These are phyloP conservation scores for Podospora anserina DNA, from an alignment of 495 filamentous ascomycete species.

Conservation along the genomic window DNA sequence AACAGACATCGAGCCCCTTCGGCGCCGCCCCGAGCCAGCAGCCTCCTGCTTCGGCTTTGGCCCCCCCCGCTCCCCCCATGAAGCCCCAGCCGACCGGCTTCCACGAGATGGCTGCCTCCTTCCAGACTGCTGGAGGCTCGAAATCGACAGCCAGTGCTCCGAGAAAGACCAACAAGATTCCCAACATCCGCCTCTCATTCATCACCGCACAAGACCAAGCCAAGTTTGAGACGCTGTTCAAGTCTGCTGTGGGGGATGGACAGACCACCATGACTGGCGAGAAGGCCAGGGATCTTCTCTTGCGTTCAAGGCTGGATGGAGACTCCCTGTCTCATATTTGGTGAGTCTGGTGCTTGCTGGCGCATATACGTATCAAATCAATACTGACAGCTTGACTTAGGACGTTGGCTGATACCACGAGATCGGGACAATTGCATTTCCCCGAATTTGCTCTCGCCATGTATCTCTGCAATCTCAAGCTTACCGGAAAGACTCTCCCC, in stretches of 20 bases:
- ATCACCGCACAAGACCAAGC: constrained; percentile 94
- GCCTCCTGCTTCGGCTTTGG: constrained; percentile 31
- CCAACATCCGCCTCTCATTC: constrained; percentile 92
- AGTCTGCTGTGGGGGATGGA: constrained; percentile 83
- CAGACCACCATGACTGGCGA: constrained; percentile 86
- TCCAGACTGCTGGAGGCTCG: constrained; percentile 57
- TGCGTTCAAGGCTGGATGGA: constrained; percentile 83
- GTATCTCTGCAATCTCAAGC: constrained; percentile 95
- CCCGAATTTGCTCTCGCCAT: constrained; percentile 97
- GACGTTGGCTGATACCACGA: constrained; percentile 95
- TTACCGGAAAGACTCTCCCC: constrained; percentile 82
- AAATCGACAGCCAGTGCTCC: constrained; percentile 48
- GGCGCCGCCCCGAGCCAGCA: constrained; percentile 33
- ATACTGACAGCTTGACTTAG: constrained; percentile 39
- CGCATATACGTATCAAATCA: neutral
- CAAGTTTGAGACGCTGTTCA: constrained; percentile 98
- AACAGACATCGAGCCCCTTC: constrained; percentile 42
- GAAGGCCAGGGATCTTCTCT: constrained; percentile 79
- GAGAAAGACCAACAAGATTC: constrained; percentile 64
- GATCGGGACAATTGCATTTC: constrained; percentile 93
- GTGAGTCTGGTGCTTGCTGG: constrained; percentile 41
- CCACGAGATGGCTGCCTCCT: constrained; percentile 80
- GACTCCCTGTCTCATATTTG: constrained; percentile 83
- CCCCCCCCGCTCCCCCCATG: constrained; percentile 42
- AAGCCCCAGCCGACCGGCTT: constrained; percentile 75